These are phyloP conservation scores for Aspergillus neotritici DNA, from an alignment of 2,329 filamentous ascomycete species.

Conservation along the genomic window DNA sequence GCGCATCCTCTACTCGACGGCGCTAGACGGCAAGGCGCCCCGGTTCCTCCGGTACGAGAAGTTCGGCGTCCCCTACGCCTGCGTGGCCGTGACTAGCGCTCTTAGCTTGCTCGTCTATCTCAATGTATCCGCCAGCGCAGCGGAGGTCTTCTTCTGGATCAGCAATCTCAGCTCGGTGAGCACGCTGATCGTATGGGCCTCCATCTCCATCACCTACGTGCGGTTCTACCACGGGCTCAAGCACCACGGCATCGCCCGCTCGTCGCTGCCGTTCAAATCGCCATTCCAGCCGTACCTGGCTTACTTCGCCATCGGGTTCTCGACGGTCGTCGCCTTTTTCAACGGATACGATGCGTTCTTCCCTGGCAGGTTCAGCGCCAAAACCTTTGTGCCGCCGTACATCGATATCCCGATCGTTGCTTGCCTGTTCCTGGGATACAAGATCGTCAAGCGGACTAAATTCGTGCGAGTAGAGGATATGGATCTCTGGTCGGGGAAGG, in stretches of 20 bases:
- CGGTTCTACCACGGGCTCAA: conserved; percentile 46
- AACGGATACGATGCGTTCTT: conserved; percentile 55
- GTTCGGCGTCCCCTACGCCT: conserved; percentile 51
- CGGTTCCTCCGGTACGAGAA: conserved; percentile 32
- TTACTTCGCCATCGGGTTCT: conserved; percentile 50
- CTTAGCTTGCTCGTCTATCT: conserved; percentile 60
- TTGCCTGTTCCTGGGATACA: conserved; percentile 41
- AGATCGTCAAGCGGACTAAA: conserved; percentile 28
- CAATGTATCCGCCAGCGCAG: conserved; percentile 53
- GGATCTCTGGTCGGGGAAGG: conserved; percentile 21
- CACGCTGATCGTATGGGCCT: conserved; percentile 52
- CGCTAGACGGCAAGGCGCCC: conserved; percentile 36
- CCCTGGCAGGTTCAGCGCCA: conserved; percentile 39
- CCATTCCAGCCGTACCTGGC: conserved; percentile 53
- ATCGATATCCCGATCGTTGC: conserved; percentile 54
- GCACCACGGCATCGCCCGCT: conserved; percentile 32
- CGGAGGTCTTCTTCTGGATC: conserved; percentile 60
- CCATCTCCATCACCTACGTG: conserved; percentile 51
- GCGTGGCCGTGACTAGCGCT: conserved; percentile 48
- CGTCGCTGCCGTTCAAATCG: conserved; percentile 43
- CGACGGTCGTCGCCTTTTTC: conserved; percentile 56
- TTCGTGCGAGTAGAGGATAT: conserved; percentile 28
- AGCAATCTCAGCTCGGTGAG: conserved; percentile 51
- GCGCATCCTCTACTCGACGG: conserved; percentile 35
- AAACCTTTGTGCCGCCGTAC: conserved; percentile 56